Conservation (phyloP, 495 filamentous ascomycete genomes). For the Penicillium ucsense region DNA sequence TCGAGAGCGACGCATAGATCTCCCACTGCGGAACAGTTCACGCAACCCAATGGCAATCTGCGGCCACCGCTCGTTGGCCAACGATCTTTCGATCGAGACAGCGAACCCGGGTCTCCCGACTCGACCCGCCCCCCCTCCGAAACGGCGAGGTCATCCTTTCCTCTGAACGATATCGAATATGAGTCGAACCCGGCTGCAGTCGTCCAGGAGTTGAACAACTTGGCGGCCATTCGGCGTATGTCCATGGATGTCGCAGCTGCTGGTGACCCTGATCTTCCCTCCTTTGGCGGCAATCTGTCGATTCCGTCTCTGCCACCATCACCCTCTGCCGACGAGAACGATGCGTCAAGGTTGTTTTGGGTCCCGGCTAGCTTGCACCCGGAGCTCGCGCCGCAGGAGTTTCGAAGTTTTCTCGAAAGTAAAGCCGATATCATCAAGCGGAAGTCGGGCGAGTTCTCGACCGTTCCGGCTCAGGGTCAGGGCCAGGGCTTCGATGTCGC, state of each 20-base stretch:
- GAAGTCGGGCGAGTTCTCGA: conserved; percentile 57
- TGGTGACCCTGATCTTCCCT: conserved; percentile 87
- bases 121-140: conserved; percentile 53
- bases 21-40: conserved; percentile 10
- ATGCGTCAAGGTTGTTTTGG: conserved; percentile 85
- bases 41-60: conserved; percentile 33
- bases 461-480: conserved; percentile 48
- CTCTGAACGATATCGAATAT: conserved; percentile 86
- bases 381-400: conserved; percentile 90
- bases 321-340: conserved; percentile 67
- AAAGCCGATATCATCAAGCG: conserved; percentile 81
- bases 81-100: conserved; percentile 42
- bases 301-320: conserved; percentile 68
- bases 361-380: conserved; percentile 91
- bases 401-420: conserved; percentile 92
- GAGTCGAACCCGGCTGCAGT: conserved; percentile 85
- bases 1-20: conserved; percentile 13
- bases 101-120: conserved; percentile 46
- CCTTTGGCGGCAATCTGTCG: conserved; percentile 53
- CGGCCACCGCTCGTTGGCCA: conserved; percentile 27
- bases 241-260: conserved; percentile 93
- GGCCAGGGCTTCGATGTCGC: conserved; percentile 50
- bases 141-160: conserved; percentile 65
- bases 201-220: conserved; percentile 87
- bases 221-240: conserved; percentile 92